These are phyloP conservation scores for Diaporthe sp. DNA, from an alignment of 2,329 filamentous ascomycete genomes.

Conservation along the genomic window DNA sequence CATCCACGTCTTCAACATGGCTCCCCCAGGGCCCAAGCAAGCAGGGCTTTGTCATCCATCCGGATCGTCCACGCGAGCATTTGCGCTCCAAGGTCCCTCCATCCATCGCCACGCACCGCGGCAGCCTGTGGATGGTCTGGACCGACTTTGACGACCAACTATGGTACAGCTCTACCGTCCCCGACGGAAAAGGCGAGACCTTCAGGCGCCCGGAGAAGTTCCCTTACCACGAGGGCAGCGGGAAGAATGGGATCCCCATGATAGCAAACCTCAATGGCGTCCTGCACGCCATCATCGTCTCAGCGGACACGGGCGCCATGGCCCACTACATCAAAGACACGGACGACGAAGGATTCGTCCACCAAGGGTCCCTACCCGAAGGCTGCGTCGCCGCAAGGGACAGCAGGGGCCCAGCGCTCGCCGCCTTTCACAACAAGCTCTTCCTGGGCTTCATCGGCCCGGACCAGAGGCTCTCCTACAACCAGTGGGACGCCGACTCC, in stretches of 20 bases:
- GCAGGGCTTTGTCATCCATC: conserved; percentile 40
- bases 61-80: conserved; percentile 37
- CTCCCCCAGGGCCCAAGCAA: conserved; percentile 43
- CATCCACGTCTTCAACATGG: conserved; percentile 39
- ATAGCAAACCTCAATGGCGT: conserved; percentile 47
- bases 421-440: conserved; percentile 49
- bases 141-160: conserved; percentile 41
- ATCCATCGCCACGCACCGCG: conserved; percentile 47
- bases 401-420: conserved; percentile 41
- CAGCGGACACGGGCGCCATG: conserved; percentile 41
- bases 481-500: conserved; percentile 40
- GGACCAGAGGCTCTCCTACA: conserved; percentile 42
- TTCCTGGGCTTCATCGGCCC: conserved; percentile 44
- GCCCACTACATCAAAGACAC: conserved; percentile 47
- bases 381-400: conserved; percentile 40
- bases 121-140: conserved; percentile 50
- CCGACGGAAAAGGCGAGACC: conserved; percentile 36
- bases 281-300: conserved; percentile 46
- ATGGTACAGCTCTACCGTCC: conserved; percentile 46
- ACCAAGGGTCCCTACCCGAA: conserved; percentile 39
- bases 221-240: conserved; percentile 33
- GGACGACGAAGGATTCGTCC: conserved; percentile 40
- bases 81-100: conserved; percentile 46
- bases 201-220: conserved; percentile 44
- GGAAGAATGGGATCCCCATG: conserved; percentile 44